Conservation (phyloP, 768 basidiomycete species). For the Tricholoma matsutake region DNA sequence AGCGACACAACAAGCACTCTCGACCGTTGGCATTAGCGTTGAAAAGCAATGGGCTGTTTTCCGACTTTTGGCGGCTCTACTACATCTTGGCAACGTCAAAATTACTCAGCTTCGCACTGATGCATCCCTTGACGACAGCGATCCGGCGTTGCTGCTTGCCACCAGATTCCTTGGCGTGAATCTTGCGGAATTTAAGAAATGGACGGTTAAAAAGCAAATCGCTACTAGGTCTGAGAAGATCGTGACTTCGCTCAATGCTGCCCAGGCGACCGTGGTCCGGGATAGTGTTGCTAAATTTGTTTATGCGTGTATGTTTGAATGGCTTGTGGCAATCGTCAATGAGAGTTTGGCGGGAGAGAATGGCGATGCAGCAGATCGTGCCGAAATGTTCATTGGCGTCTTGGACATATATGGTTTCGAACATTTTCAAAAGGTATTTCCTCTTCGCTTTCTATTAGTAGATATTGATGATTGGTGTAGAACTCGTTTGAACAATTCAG, state of each 20-base stretch:
- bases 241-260: conserved; percentile 76
- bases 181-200: conserved; percentile 93
- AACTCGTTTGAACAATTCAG: conserved; percentile 98
- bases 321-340: conserved; percentile 96
- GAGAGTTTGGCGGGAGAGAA: conserved; percentile 95
- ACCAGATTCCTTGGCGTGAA: conserved; percentile 90
- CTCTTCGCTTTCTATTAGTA: neutral
- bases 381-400: conserved; percentile 99
- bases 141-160: conserved; percentile 74
- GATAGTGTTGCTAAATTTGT: conserved; percentile 99
- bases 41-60: conserved; percentile 99
- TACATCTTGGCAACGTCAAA: conserved; percentile 98
- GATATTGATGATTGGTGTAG: conserved; percentile 32
- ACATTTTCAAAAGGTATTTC: conserved; percentile 88
- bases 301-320: conserved; percentile 98
- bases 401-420: conserved; percentile 98
- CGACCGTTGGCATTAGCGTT: conserved; percentile 95
- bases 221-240: conserved; percentile 95
- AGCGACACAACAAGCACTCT: conserved; percentile 89
- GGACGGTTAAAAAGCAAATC: conserved; percentile 98
- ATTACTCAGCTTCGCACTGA: conserved; percentile 80
- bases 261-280: conserved; percentile 90
- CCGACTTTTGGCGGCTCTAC: conserved; percentile 84
- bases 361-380: conserved; percentile 83
- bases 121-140: conserved; percentile 79